Conservation (phyloP, 164 flowering plant genomes). For the Aristolochia contorta region DNA sequence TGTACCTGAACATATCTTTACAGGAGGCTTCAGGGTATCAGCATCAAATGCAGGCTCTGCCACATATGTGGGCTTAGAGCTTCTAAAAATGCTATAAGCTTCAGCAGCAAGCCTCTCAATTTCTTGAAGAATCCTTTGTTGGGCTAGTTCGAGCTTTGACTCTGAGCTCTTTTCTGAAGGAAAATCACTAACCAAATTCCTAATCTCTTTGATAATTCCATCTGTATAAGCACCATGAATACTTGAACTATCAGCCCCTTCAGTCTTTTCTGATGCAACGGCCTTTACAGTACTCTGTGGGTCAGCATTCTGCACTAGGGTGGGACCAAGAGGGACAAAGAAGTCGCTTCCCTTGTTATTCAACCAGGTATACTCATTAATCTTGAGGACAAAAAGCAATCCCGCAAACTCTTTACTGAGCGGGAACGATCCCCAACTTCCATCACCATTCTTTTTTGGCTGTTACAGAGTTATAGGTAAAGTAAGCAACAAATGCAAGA, state of each 20-base stretch:
- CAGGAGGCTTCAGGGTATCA: slow-evolving; percentile 30
- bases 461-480: slow-evolving; percentile 25
- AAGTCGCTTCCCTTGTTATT: slow-evolving; percentile 65
- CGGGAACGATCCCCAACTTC: slow-evolving; percentile 50
- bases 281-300: slow-evolving; percentile 13
- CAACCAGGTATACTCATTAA: slow-evolving; percentile 64
- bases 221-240: slow-evolving; percentile 35
- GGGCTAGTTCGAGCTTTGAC: slow-evolving; percentile 49
- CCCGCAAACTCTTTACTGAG: slow-evolving; percentile 48
- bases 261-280: slow-evolving; percentile 14
- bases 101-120: slow-evolving; percentile 98
- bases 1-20: slow-evolving; percentile 55
- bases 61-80: slow-evolving; percentile 38
- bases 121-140: slow-evolving; percentile 79
- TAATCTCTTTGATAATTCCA: slow-evolving; percentile 69
- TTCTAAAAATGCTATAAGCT: slow-evolving; percentile 91
- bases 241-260: slow-evolving; percentile 19
- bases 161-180: slow-evolving; percentile 49
- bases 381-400: slow-evolving; percentile 80
- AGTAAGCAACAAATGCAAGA: not conserved
- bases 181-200: slow-evolving; percentile 66
- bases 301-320: slow-evolving; percentile 12
- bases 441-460: slow-evolving; percentile 53
- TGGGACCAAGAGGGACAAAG: slow-evolving; percentile 54
- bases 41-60: slow-evolving; percentile 37